Base-by-base conservation (phyloP, 108 stramenopile genomes). In the Cyclotella distinguenda region DNA sequence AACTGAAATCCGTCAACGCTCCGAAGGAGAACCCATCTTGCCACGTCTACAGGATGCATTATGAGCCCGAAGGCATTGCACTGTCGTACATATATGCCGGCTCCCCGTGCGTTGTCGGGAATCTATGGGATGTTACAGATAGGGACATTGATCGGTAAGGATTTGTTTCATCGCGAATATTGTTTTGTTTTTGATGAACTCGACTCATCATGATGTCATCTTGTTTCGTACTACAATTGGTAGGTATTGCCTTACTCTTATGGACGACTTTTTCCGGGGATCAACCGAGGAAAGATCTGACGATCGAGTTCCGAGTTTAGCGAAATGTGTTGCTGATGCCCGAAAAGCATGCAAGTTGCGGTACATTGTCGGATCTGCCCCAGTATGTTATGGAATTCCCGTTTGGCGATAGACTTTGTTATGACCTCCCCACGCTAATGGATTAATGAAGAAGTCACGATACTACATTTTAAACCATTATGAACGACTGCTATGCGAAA, bases 111-210 rank as follows among this genome's bases (percentile, higher is more conserved):
- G 97, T 99, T 0, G 95, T 97, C 18, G 97, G 93, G 15, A 99
- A 99, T 76, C 70, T 99, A 16, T 99, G 98, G 98, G 98, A 99
- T 74, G 98, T 99, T 13, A 97, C 97, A 26, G 98, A 99, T 68
- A 78, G 86, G 57, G 98, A 99, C 65, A 97, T 99, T 80, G 98
- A 99, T 69, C 81, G 95, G 82, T 75, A 44, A 38, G 72, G 63
- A 13, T n/a, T 60, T 6, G 64, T 49, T 78, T 48, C 22, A 32
- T 70, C 42, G 51, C 0, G 3, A 49, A 8, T 49, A 21, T 23
- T 18, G 23, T 23, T 43, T 27, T 45, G 27, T 30, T 30, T 30
- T 18, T 53, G 25, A 11, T 36, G 43, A 10, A 23, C 28, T 27
- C 11, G n/a, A 47, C 18, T n/a, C 43, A 43, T 18, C 44, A n/a